Evolutionary conservation across 2,329 filamentous ascomycete species (phyloP).

Genomic region (Aureobasidium sp.): DNA sequence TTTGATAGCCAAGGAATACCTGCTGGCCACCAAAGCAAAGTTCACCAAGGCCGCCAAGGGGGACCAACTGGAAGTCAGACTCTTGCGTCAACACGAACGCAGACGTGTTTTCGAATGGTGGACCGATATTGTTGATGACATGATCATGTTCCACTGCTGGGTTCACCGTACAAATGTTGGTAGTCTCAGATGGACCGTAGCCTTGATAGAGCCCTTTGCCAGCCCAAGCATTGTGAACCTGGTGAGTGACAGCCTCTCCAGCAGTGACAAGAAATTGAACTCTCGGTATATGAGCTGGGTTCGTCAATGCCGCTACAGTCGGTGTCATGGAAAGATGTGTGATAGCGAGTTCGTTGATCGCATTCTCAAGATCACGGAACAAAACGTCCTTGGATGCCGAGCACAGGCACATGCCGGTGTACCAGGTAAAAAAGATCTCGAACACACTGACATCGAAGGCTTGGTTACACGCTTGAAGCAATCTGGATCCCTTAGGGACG

Average conservation of each 20-base stretch:
- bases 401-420: constrained; percentile 68
- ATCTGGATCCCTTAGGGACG: constrained; percentile 40
- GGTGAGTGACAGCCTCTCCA: constrained; percentile 68
- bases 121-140: constrained; percentile 67
- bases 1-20: constrained; percentile 65
- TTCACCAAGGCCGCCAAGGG: constrained; percentile 67
- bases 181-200: constrained; percentile 79
- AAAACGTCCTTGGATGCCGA: constrained; percentile 65
- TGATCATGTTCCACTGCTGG: constrained; percentile 49
- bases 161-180: constrained; percentile 76
- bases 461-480: constrained; percentile 76
- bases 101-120: constrained; percentile 66
- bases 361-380: constrained; percentile 61
- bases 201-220: constrained; percentile 63
- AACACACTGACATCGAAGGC: constrained; percentile 84
- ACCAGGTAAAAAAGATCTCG: constrained; percentile 83
- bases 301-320: constrained; percentile 69
- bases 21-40: constrained; percentile 82
- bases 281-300: constrained; percentile 57
- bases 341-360: constrained; percentile 54
- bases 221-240: constrained; percentile 63
- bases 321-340: constrained; percentile 83
- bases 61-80: constrained; percentile 46
- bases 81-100: constrained; percentile 51
- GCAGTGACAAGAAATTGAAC: constrained; percentile 73